Percentiles rank a stretch among this genome's conserved stretches.
Evolutionary conservation across 2,329 filamentous ascomycete species (phyloP).

Genomic region (Claviceps monticola): DNA sequence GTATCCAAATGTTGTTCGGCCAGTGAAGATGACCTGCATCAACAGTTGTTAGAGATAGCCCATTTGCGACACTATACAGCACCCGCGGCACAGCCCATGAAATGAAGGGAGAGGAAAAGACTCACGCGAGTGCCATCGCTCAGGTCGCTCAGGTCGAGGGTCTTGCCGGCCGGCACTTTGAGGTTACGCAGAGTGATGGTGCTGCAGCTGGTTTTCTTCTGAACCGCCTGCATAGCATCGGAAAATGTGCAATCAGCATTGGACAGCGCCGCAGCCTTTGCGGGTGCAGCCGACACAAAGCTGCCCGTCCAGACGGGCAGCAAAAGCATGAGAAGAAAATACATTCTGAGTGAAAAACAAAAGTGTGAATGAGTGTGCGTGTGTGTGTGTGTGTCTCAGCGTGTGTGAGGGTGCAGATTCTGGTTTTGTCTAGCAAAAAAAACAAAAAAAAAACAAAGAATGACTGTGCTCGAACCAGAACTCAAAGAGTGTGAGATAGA

Average conservation of each 20-base stretch:
- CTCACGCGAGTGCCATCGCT: not conserved
- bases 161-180: not conserved
- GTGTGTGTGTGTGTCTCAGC: too few relatives aligned
- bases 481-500: not conserved
- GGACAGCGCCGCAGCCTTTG: not conserved
- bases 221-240: not conserved
- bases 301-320: not conserved
- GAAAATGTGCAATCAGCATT: not conserved
- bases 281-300: not conserved
- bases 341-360: not conserved
- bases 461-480: not conserved
- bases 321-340: not conserved
- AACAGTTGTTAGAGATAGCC: not conserved
- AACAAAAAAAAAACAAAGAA: not conserved
- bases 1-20: not conserved
- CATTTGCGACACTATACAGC: too few relatives aligned
- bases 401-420: not conserved
- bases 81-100: too few relatives aligned
- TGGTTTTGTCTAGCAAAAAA: not conserved
- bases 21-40: not conserved
- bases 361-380: not conserved
- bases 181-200: not conserved
- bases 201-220: not conserved
- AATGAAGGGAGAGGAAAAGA: too few relatives aligned
- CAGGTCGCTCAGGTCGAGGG: not conserved